phyloP scores from a whole-genome alignment of 2,329 filamentous ascomycete species.

The Neurospora sp. region DNA sequence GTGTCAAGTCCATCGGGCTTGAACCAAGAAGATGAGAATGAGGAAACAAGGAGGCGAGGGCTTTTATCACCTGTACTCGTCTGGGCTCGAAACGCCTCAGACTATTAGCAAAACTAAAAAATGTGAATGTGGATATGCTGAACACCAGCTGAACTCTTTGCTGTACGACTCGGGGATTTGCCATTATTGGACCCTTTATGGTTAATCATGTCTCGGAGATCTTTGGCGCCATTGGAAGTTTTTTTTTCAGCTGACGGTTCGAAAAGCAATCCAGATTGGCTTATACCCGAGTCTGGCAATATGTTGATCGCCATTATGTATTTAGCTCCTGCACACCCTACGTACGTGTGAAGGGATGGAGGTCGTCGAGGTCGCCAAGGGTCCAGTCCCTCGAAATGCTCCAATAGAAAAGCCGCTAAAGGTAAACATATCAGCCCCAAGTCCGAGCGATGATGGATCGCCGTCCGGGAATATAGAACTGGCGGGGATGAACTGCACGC shows the following conservation, averaged over 20 bases:
- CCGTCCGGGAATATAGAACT: neutral
- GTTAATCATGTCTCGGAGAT: neutral
- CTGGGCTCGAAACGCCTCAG: no score
- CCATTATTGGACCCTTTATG: neutral
- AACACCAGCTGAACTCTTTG: neutral
- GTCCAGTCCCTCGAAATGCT: neutral
- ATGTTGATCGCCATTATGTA: neutral
- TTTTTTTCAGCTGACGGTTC: neutral
- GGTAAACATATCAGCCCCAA: neutral
- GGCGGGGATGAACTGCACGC: neutral
- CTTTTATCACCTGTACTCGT: neutral
- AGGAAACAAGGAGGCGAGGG: neutral
- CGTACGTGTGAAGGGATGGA: neutral
- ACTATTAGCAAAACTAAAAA: neutral
- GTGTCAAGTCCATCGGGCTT: neutral
- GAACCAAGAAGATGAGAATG: neutral
- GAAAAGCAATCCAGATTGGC: neutral
- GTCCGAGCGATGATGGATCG: neutral
- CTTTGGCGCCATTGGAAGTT: neutral
- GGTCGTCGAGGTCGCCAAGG: neutral
- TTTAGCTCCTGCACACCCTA: neutral
- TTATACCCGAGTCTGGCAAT: neutral
- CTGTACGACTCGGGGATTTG: neutral
- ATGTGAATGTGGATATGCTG: neutral
- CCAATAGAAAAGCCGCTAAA: neutral